A percentile compares a stretch with the other conserved stretches of the same genome.
Conservation (phyloP, 2,329 filamentous ascomycete genomes). For the Elsinoe australis region DNA sequence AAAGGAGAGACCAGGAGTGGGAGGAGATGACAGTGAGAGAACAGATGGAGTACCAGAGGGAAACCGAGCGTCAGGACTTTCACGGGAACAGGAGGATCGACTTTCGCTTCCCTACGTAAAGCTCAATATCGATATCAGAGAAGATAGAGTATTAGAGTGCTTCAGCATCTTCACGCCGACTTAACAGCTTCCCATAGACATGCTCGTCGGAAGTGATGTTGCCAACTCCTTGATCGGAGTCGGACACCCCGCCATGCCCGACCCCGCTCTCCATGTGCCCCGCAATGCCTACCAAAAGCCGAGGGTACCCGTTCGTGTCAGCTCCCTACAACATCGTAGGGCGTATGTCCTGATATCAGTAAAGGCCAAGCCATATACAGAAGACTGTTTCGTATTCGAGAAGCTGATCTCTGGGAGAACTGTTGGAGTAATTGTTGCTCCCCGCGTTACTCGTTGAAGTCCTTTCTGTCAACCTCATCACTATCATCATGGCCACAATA, state of each 20-base stretch:
- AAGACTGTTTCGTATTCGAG: neutral
- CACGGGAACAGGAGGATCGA: slow-evolving; percentile 16
- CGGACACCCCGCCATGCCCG: no score
- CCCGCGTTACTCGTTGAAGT: neutral
- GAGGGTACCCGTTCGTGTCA: neutral
- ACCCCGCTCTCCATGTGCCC: no score
- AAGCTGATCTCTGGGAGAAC: no score
- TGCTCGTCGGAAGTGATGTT: no score
- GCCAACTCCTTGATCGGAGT: no score
- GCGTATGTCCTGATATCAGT: neutral
- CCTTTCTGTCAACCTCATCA: neutral
- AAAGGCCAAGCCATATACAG: neutral
- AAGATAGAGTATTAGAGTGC: no score
- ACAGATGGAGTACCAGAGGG: slow-evolving; percentile 40
- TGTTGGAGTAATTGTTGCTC: no score
- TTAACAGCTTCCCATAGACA: no score
- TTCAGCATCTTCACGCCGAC: no score
- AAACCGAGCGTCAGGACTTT: slow-evolving; percentile 24
- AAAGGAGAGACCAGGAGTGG: slow-evolving; percentile 44
- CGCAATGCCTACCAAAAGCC: neutral
- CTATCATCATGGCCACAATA: slow-evolving; percentile 5
- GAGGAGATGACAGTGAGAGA: slow-evolving; percentile 40
- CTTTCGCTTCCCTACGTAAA: slow-evolving; percentile 12
- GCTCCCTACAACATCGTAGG: neutral
- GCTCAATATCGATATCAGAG: neutral